Evolutionary conservation across 139 green algal species (phyloP), one percentile per base, ranked within the genome.

Genomic region (Chlamydomonas schloesseri): DNA sequence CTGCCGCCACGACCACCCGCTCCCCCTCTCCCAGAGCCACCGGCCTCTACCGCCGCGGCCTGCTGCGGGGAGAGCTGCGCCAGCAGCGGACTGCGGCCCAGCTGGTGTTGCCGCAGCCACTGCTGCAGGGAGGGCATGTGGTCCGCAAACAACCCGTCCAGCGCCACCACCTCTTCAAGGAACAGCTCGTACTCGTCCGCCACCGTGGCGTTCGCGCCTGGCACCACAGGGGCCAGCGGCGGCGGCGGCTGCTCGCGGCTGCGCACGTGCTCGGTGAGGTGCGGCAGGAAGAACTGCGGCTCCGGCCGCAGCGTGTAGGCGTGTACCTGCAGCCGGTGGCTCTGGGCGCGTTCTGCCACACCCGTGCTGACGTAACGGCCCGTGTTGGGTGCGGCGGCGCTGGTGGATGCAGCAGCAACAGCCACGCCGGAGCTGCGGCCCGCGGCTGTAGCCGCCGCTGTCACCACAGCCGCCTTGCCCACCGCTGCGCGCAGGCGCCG

Each of bases 271-370:
- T 82, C 34, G 5, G 73, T 60, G 33, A 87, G 81, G 75, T 85
- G 67, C 1, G 84, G 84, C 84, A 89, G 67, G 36, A 89, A 82
- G 60, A 89, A 89, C 31, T 64, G 84, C 57, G 75, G 50, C 76
- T 89, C 84, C 6, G 67, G 67, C 3, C 84, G 84, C 46, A 89
- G 29, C n/a, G 84, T 89, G 75, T 89, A 89, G 34, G 69, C 42
- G 67, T 89, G 84, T 5, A 87, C 81, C 81, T 76, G 68, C 55
- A 85, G 50, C 24, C 60, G 60, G 58, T 81, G 60, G 0, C 46
- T 31, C 18, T 83, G 83, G 11, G 68, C 55, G 10, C 62, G 72
- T 73, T 88, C 83, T 60, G 82, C 73, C 47, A 88, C 42, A 1
- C 83, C 83, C 14, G 71, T 74, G 72, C 60, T 82, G 34, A 71